These are phyloP conservation scores for Kernera saxatilis DNA, from an alignment of 345 rosid species.

Conservation along the genomic window DNA sequence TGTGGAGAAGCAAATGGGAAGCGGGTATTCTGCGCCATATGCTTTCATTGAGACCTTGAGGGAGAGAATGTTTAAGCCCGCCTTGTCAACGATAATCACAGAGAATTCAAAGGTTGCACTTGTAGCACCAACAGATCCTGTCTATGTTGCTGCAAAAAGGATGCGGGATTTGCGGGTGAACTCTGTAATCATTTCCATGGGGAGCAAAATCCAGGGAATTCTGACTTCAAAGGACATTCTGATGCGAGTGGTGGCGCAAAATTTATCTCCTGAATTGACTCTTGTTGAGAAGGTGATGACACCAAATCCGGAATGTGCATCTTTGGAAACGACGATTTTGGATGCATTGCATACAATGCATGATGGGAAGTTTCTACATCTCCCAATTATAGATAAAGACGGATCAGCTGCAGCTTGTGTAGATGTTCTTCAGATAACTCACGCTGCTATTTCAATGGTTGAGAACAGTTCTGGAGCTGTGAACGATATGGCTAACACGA, in stretches of 20 bases:
- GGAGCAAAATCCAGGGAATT: conserved; percentile 78
- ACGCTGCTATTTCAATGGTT: conserved; percentile 96
- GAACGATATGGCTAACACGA: conserved; percentile 82
- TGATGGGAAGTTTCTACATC: conserved; percentile 95
- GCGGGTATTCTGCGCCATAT: conserved; percentile 65
- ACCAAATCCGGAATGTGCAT: conserved; percentile 80
- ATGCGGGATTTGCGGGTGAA: conserved; percentile 77
- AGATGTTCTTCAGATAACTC: conserved; percentile 91
- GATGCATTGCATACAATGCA: conserved; percentile 96
- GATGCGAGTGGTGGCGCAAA: conserved; percentile 95
- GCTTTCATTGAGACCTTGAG: conserved; percentile 90
- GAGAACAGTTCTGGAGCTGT: conserved; percentile 85
- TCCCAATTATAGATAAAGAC: conserved; percentile 85
- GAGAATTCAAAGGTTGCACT: conserved; percentile 74
- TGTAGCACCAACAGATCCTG: conserved; percentile 80
- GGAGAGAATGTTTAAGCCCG: conserved; percentile 95
- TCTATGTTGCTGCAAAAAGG: conserved; percentile 78
- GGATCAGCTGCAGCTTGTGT: conserved; percentile 73
- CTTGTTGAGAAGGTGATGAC: conserved; percentile 98
- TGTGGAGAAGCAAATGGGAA: conserved; percentile 94
- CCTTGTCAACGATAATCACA: conserved; percentile 74
- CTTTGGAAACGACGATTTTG: conserved; percentile 73
- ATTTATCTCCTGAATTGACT: conserved; percentile 83
- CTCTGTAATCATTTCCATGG: conserved; percentile 61
- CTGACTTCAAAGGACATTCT: conserved; percentile 96